Evolutionary conservation across 2,329 filamentous ascomycete genomes (phyloP).

Genomic region (Metarhizium brunneum): DNA sequence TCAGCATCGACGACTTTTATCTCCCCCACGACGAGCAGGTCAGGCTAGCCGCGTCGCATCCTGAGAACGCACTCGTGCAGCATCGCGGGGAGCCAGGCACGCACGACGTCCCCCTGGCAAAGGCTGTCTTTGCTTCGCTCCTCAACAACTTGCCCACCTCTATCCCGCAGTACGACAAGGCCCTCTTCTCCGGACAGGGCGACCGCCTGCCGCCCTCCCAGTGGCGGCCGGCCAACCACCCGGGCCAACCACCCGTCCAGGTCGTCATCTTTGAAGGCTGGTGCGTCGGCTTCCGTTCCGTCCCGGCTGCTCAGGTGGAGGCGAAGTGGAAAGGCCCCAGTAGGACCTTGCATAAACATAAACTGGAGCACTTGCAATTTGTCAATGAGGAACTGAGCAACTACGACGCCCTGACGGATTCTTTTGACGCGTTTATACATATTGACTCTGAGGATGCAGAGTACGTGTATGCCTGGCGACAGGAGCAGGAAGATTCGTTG

Average conservation of each 20-base stretch:
- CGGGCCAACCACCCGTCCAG: conserved; percentile 37
- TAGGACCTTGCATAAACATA: conserved; percentile 39
- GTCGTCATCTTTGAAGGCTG: conserved; percentile 83
- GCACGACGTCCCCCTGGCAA: conserved; percentile 34
- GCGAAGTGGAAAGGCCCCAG: conserved; percentile 41
- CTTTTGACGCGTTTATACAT: conserved; percentile 47
- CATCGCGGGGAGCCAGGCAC: conserved; percentile 67
- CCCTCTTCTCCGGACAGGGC: conserved; percentile 63
- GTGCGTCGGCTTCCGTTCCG: conserved; percentile 74
- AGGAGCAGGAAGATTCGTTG: conserved; percentile 69
- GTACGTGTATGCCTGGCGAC: conserved; percentile 78
- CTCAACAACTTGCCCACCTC: conserved; percentile 40
- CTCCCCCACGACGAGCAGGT: conserved; percentile 61
- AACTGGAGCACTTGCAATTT: conserved; percentile 38
- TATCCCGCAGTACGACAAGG: conserved; percentile 78
- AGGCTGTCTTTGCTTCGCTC: conserved; percentile 50
- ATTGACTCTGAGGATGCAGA: conserved; percentile 60
- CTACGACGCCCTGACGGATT: conserved; percentile 41
- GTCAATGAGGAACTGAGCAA: conserved; percentile 37
- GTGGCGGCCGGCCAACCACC: conserved; percentile 52
- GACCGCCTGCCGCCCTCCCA: conserved; percentile 55
- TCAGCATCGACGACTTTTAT: conserved; percentile 88
- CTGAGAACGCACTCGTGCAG: conserved; percentile 66
- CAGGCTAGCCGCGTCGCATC: conserved; percentile 53
- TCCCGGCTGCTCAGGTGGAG: conserved; percentile 41